A percentile compares a stretch with the other conserved stretches of the same genome.
These are phyloP conservation scores for Aspergillus neotritici DNA, from an alignment of 2,329 filamentous ascomycete species.

Conservation along the genomic window DNA sequence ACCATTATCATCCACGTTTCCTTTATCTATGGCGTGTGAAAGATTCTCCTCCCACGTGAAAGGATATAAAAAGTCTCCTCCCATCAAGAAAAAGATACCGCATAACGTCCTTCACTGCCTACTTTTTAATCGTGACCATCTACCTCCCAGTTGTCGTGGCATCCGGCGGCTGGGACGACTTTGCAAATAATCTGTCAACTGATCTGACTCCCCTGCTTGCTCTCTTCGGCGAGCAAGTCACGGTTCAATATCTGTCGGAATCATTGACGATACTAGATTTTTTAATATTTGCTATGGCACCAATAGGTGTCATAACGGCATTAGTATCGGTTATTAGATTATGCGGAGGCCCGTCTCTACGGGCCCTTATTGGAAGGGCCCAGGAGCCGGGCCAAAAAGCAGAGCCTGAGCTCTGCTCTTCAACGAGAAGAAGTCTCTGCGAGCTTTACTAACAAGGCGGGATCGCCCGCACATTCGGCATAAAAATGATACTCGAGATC, in stretches of 20 bases:
- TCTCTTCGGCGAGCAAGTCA: constrained; percentile 36
- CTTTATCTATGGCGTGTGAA: no score
- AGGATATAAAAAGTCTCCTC: no score
- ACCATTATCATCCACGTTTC: no score
- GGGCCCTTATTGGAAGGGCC: constrained; percentile 34
- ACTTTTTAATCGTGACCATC: no score
- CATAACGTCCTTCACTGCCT: no score
- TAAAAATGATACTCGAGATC: constrained; percentile 11
- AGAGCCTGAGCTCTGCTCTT: constrained; percentile 35
- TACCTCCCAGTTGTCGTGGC: no score
- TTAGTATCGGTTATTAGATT: constrained; percentile 36
- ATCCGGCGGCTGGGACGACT: constrained; percentile 15
- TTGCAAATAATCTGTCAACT: constrained; percentile 13
- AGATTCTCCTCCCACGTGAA: no score
- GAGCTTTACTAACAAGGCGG: constrained; percentile 34
- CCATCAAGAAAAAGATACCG: no score
- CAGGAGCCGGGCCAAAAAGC: constrained; percentile 26
- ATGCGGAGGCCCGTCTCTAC: constrained; percentile 27
- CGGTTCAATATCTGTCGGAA: constrained; percentile 38
- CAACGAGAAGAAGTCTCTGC: constrained; percentile 35
- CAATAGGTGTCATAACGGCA: constrained; percentile 33
- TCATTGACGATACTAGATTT: constrained; percentile 29
- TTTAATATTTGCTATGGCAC: constrained; percentile 36
- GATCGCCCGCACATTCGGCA: constrained; percentile 16
- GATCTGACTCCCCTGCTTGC: constrained; percentile 13